These are phyloP conservation scores for Microstegium vimineum DNA, from an alignment of 176 grass and related monocot species.

Conservation along the genomic window DNA sequence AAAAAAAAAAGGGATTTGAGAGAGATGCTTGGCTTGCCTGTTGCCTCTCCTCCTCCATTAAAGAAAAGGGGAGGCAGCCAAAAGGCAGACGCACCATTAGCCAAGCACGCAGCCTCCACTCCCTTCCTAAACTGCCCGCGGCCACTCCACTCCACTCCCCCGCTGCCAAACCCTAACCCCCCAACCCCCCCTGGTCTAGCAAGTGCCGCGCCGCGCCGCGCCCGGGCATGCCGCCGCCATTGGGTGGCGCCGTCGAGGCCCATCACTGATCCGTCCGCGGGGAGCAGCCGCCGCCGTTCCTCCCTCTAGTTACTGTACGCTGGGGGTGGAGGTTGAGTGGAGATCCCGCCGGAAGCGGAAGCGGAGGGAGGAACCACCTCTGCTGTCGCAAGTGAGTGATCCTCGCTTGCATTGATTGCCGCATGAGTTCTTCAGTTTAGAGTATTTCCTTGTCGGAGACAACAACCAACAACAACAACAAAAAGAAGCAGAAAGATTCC, in stretches of 20 bases:
- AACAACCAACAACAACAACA: neutral
- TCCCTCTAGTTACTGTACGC: no score
- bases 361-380: neutral
- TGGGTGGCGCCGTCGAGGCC: neutral
- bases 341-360: no score
- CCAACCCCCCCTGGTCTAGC: neutral
- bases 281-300: neutral
- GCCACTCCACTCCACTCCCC: neutral
- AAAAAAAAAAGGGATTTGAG: neutral
- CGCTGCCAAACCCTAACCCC: conserved; percentile 39
- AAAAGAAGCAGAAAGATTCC: neutral
- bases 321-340: neutral
- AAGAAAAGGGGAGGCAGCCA: conserved; percentile 41
- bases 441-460: neutral
- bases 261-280: neutral
- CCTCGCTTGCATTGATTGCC: neutral
- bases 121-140: neutral
- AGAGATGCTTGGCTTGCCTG: conserved; percentile 24
- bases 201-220: neutral
- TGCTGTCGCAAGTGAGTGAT: neutral
- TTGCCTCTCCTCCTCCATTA: conserved; percentile 54
- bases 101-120: neutral
- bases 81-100: conserved; percentile 41
- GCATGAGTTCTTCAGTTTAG: neutral
- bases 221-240: neutral